These are phyloP conservation scores for Phytophthora ramorum DNA, from an alignment of 352 stramenopile species.

Conservation along the genomic window DNA sequence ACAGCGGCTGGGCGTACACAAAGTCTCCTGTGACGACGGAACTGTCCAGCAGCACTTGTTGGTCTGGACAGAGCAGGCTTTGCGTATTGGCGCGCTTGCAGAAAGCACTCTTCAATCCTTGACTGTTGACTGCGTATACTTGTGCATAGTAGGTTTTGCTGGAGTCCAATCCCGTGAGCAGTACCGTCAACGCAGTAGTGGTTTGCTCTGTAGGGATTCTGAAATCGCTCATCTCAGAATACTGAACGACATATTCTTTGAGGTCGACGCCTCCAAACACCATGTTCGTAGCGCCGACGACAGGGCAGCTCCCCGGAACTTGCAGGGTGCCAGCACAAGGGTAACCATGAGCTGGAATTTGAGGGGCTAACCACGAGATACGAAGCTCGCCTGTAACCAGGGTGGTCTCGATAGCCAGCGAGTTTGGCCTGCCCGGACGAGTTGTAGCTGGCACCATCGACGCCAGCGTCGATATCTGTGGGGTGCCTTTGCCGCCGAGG, in stretches of 20 bases:
- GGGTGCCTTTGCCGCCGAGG: conserved; percentile 52
- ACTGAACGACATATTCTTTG: conserved; percentile 94
- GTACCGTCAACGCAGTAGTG: conserved; percentile 42
- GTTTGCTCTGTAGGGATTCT: conserved; percentile 70
- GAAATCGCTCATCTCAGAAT: conserved; percentile 74
- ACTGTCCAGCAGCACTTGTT: conserved; percentile 66
- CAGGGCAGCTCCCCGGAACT: conserved; percentile 57
- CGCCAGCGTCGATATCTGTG: conserved; percentile 58
- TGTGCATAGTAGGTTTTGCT: conserved; percentile 82
- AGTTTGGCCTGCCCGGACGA: conserved; percentile 71
- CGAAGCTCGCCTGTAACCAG: conserved; percentile 42
- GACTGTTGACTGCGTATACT: conserved; percentile 81
- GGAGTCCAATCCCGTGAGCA: conserved; percentile 74
- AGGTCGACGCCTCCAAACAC: conserved; percentile 91
- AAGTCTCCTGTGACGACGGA: conserved; percentile 61
- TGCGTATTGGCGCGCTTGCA: conserved; percentile 61
- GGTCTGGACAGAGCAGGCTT: conserved; percentile 76
- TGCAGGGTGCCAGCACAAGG: conserved; percentile 70
- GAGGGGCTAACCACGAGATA: conserved; percentile 63
- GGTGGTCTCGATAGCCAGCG: conserved; percentile 44
- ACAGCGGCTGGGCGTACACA: conserved; percentile 35
- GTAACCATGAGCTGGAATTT: conserved; percentile 68
- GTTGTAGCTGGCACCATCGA: conserved; percentile 63
- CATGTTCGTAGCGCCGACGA: conserved; percentile 80
- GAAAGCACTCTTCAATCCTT: conserved; percentile 68